Evolutionary conservation across 192 early-diverging fungal genomes (phyloP).

Genomic region (Phycomyces blakesleeanus): DNA sequence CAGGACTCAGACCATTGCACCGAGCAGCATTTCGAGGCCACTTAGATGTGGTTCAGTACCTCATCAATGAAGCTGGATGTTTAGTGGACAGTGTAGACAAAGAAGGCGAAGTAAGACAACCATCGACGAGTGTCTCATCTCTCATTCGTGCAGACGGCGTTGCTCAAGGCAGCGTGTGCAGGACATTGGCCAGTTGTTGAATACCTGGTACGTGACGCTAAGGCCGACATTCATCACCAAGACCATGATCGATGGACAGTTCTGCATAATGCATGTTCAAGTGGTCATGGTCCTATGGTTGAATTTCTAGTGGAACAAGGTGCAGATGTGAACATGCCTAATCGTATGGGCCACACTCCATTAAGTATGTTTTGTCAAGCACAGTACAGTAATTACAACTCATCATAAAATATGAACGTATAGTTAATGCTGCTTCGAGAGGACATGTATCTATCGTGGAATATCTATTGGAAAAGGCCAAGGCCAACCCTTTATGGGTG

Average conservation of each 20-base stretch:
- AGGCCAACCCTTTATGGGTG: slow-evolving; percentile 53
- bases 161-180: slow-evolving; percentile 63
- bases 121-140: background rate
- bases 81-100: slow-evolving; percentile 54
- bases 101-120: slow-evolving; percentile 54
- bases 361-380: slow-evolving; percentile 42
- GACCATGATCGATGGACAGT: slow-evolving; percentile 75
- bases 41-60: slow-evolving; percentile 43
- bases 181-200: slow-evolving; percentile 55
- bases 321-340: slow-evolving; percentile 52
- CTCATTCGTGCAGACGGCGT: slow-evolving; percentile 46
- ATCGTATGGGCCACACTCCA: slow-evolving; percentile 61
- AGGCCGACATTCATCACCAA: slow-evolving; percentile 48
- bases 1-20: slow-evolving; percentile 54
- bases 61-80: slow-evolving; percentile 53
- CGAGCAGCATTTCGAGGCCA: slow-evolving; percentile 54
- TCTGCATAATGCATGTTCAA: slow-evolving; percentile 66
- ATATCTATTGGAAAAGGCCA: slow-evolving; percentile 45
- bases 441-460: slow-evolving; percentile 56
- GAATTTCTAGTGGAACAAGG: slow-evolving; percentile 50
- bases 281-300: slow-evolving; percentile 48
- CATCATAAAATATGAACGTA: background rate
- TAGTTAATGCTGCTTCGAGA: slow-evolving; percentile 64
- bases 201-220: slow-evolving; percentile 45
- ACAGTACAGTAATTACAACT: background rate